Percentiles rank a stretch among this genome's conserved stretches.
Conservation (phyloP, 257 asterid genomes). For the Petunia secreta region DNA sequence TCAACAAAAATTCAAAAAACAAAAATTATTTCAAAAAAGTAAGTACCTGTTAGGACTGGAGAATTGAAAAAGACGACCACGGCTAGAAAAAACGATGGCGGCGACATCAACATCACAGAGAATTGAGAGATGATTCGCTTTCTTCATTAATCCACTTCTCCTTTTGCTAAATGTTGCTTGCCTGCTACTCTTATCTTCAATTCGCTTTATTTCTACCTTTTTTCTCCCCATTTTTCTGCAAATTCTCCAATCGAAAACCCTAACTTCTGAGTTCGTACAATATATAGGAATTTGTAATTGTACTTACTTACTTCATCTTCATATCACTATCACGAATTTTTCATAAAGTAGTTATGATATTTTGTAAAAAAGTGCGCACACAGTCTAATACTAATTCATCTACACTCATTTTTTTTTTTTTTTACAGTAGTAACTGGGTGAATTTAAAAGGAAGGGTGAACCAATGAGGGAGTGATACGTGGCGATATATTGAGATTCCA, state of each 20-base stretch:
- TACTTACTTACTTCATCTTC: too few relatives aligned
- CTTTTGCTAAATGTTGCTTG: constrained; percentile 50
- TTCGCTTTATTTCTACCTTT: constrained; percentile 55
- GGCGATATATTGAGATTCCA: background rate
- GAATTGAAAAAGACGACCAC: constrained; percentile 56
- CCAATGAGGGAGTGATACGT: background rate
- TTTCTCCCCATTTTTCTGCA: constrained; percentile 44
- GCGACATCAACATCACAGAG: constrained; percentile 63
- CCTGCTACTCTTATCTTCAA: constrained; percentile 48
- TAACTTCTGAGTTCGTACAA: too few relatives aligned
- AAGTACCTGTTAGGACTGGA: constrained; percentile 57
- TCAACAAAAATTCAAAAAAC: background rate
- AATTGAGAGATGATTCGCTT: constrained; percentile 51
- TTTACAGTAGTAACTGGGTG: background rate
- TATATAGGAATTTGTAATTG: too few relatives aligned
- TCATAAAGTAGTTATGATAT: too few relatives aligned
- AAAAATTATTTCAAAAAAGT: background rate
- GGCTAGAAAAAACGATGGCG: constrained; percentile 50
- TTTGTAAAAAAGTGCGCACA: too few relatives aligned
- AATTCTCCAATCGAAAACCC: too few relatives aligned
- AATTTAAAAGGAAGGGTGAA: background rate
- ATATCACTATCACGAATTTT: too few relatives aligned
- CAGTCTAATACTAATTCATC: background rate
- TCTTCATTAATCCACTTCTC: constrained; percentile 52
- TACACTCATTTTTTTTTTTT: background rate